These are phyloP conservation scores for Rauvolfia tetraphylla DNA, from an alignment of 257 asterid genomes.

Conservation along the genomic window DNA sequence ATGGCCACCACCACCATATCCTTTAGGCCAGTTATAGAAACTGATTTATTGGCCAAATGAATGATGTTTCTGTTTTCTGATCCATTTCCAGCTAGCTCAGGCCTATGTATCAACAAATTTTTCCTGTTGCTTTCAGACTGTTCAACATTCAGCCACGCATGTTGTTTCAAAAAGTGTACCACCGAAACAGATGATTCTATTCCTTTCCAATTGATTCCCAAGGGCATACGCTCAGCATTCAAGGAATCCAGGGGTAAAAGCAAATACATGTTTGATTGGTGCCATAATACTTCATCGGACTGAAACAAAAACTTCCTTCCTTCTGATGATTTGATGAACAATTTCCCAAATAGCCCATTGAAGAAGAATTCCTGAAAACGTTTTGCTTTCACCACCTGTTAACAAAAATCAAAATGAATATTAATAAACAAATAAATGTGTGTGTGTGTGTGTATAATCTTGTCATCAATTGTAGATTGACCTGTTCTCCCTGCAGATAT, in stretches of 20 bases:
- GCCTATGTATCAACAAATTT: constrained; percentile 25
- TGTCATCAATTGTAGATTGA: constrained; percentile 16
- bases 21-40: constrained; percentile 41
- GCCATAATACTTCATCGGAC: constrained; percentile 55
- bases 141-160: constrained; percentile 56
- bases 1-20: constrained; percentile 78
- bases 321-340: constrained; percentile 57
- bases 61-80: constrained; percentile 29
- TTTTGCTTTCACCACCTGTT: constrained; percentile 74
- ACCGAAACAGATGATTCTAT: constrained; percentile 70
- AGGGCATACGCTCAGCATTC: constrained; percentile 17
- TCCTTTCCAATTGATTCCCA: constrained; percentile 61
- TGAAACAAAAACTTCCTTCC: constrained; percentile 55
- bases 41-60: constrained; percentile 79
- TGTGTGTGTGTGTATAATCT: too few relatives aligned
- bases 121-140: constrained; percentile 33
- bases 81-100: constrained; percentile 30
- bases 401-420: constrained; percentile 15
- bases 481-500: constrained; percentile 68
- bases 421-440: background rate
- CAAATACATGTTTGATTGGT: constrained; percentile 70
- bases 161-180: constrained; percentile 56
- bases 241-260: constrained; percentile 66
- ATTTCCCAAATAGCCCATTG: constrained; percentile 78
- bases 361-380: constrained; percentile 80